Conservation (phyloP, 1,284 basidiomycete genomes). For the Somion occarium region DNA sequence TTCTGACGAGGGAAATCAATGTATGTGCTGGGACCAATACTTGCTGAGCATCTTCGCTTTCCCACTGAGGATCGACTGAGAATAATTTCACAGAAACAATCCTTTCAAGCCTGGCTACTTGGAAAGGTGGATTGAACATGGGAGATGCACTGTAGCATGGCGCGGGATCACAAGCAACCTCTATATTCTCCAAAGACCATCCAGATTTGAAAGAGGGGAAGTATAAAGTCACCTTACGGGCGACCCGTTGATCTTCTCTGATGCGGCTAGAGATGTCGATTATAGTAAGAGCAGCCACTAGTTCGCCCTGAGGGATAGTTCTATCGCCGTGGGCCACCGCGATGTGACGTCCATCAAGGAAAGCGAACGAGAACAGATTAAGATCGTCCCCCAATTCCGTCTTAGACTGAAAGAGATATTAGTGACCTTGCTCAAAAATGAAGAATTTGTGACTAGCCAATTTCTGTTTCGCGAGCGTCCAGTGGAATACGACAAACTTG, state of each 20-base stretch:
- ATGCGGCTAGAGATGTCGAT: not conserved
- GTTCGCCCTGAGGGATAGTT: no score
- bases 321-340: not conserved
- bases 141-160: not conserved
- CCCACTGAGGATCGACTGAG: not conserved
- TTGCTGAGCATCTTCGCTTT: not conserved
- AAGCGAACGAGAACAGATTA: not conserved
- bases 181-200: conserved; percentile 2
- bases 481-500: conserved; percentile 9
- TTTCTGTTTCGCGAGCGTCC: conserved; percentile 8
- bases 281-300: not conserved
- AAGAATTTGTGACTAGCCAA: conserved; percentile 8
- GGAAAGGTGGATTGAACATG: conserved; percentile 7
- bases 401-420: not conserved
- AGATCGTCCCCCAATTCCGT: not conserved
- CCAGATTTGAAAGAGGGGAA: not conserved
- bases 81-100: conserved; percentile 6
- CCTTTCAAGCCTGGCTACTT: conserved; percentile 5
- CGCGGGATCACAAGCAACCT: conserved; percentile 6
- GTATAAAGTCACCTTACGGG: not conserved
- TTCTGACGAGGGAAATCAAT: not conserved
- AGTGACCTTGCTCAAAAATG: not conserved
- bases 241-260: not conserved
- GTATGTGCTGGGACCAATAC: not conserved
- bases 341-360: conserved; percentile 1